These are phyloP conservation scores for Scenedesmus sp. DNA, from an alignment of 163 green algal genomes.

Conservation along the genomic window DNA sequence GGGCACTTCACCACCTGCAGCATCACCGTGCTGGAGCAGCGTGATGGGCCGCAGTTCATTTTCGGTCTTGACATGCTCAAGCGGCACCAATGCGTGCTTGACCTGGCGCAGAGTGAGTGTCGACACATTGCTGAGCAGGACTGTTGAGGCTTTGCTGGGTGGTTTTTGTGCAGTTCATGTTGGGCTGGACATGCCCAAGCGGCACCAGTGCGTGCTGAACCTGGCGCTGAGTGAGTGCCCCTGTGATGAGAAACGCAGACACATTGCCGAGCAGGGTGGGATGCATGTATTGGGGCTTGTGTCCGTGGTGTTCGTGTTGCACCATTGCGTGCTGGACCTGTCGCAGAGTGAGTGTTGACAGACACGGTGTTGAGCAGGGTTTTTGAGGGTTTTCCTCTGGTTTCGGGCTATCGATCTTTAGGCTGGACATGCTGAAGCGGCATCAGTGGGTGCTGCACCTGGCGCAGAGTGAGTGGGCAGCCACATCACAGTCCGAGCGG, in stretches of 20 bases:
- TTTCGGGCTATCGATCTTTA: too few species aligned
- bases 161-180: constrained; percentile 94
- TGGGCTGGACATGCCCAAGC: constrained; percentile 95
- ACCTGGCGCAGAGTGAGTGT: constrained; percentile 76
- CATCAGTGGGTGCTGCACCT: too few species aligned
- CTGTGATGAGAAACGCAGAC: constrained; percentile 42
- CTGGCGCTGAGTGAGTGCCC: constrained; percentile 73
- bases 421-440: too few species aligned
- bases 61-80: constrained; percentile 98
- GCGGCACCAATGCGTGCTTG: constrained; percentile 88
- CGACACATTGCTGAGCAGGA: constrained; percentile 56
- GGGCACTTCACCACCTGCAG: constrained; percentile 80
- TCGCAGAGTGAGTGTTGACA: constrained; percentile 65
- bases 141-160: constrained; percentile 94
- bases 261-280: constrained; percentile 51
- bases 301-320: constrained; percentile 87
- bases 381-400: too few species aligned
- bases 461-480: background rate
- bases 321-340: constrained; percentile 89
- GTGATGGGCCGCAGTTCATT: constrained; percentile 92
- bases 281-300: constrained; percentile 85
- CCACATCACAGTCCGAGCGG: background rate
- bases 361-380: constrained; percentile 51
- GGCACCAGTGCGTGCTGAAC: constrained; percentile 90
- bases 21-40: constrained; percentile 95